These are phyloP conservation scores for Gossypium sturtianum DNA, from an alignment of 345 rosid species.

Conservation along the genomic window DNA sequence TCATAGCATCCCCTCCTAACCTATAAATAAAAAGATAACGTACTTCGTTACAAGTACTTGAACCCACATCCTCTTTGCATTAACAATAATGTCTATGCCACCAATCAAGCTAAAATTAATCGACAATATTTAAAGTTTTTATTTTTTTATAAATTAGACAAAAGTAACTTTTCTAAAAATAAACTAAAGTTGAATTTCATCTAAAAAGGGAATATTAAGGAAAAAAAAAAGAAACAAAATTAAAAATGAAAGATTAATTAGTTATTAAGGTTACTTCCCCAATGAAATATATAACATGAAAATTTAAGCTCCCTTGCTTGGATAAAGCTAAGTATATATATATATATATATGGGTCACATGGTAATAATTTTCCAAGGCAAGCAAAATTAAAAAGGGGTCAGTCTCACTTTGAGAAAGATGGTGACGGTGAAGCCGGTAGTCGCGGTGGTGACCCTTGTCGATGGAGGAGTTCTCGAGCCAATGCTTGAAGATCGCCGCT, in stretches of 20 bases:
- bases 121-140: too few relatives aligned
- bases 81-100: too few relatives aligned
- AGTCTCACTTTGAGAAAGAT: slow-evolving; percentile 43
- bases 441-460: slow-evolving; percentile 57
- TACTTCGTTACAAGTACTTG: too few relatives aligned
- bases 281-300: neutral
- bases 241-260: neutral
- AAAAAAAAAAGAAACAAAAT: neutral
- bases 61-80: too few relatives aligned
- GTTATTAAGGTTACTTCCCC: neutral
- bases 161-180: neutral
- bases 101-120: too few relatives aligned
- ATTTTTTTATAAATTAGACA: too few relatives aligned
- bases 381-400: slow-evolving; percentile 13
- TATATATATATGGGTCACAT: neutral
- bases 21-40: too few relatives aligned
- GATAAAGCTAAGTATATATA: neutral
- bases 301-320: slow-evolving; percentile 13
- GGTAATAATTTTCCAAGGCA: slow-evolving; percentile 7
- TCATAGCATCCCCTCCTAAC: too few relatives aligned
- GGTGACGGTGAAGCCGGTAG: slow-evolving; percentile 30
- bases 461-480: slow-evolving; percentile 66
- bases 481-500: slow-evolving; percentile 63
- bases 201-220: neutral
- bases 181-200: neutral